These are phyloP conservation scores for Butyriboletus loyo DNA, from an alignment of 768 basidiomycete species.

Conservation along the genomic window DNA sequence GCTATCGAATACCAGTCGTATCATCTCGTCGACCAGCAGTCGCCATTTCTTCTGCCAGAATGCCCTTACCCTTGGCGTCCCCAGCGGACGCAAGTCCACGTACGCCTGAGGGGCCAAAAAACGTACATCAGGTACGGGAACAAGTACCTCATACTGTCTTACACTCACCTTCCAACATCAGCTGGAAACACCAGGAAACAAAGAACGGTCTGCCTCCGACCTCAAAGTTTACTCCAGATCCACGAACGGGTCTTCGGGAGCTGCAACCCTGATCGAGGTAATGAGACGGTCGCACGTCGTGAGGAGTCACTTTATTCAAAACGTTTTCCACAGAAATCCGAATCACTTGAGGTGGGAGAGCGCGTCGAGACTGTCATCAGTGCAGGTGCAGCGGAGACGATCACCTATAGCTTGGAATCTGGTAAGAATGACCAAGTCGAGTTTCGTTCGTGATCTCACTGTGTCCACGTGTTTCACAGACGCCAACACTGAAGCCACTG, in stretches of 20 bases:
- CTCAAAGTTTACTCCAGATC: background rate
- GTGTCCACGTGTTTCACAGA: background rate
- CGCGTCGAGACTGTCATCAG: too few relatives aligned
- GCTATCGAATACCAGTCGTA: background rate
- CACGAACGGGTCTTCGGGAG: background rate
- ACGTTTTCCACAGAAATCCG: background rate
- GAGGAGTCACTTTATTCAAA: background rate
- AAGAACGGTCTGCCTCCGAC: background rate
- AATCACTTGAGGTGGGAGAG: background rate
- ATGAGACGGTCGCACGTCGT: background rate
- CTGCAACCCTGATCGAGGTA: background rate
- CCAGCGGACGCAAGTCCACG: too few relatives aligned
- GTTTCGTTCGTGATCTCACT: background rate
- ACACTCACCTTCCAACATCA: background rate
- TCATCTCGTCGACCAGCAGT: background rate
- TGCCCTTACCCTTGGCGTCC: background rate
- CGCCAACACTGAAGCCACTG: too few relatives aligned
- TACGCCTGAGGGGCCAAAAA: too few relatives aligned
- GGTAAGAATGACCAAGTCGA: background rate
- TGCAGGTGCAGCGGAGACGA: too few relatives aligned
- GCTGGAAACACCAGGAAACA: background rate
- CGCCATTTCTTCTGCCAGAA: background rate
- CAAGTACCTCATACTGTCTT: background rate
- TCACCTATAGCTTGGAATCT: background rate
- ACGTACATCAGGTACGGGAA: background rate